A percentile compares a stretch with the other conserved stretches of the same genome.
phyloP scores from a whole-genome alignment of 257 asterid species.

The Solanum habrochaites region DNA sequence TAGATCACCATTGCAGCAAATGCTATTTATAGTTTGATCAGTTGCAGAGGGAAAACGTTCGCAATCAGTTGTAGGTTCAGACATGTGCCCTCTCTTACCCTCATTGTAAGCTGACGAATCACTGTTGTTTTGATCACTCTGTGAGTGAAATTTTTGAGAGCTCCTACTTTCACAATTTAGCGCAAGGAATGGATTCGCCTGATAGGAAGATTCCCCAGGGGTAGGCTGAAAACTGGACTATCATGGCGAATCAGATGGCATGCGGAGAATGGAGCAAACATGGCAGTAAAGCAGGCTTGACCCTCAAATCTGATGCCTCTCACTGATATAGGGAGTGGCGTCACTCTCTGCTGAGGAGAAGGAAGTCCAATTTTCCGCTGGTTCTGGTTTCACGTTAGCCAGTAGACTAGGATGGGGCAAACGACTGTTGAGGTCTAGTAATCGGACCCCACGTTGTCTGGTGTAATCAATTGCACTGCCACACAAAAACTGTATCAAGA shows the following conservation, averaged over 20 bases:
- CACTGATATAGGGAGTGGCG: constrained; percentile 45
- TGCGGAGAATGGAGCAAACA: constrained; percentile 22
- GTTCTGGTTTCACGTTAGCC: constrained; percentile 37
- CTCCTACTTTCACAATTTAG: constrained; percentile 18
- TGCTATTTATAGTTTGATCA: constrained; percentile 50
- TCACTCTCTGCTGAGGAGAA: constrained; percentile 23
- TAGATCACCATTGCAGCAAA: constrained; percentile 33
- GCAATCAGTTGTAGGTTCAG: constrained; percentile 30
- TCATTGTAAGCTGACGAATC: constrained; percentile 31
- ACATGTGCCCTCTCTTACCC: constrained; percentile 15
- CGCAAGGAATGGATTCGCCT: constrained; percentile 13
- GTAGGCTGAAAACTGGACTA: constrained; percentile 31
- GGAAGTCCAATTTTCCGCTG: constrained; percentile 15
- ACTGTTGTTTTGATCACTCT: constrained; percentile 25
- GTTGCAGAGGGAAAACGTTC: constrained; percentile 39
- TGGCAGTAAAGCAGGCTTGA: constrained; percentile 19
- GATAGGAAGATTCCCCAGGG: constrained; percentile 28
- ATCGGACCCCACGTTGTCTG: constrained; percentile 29
- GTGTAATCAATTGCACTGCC: constrained; percentile 29
- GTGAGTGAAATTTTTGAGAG: constrained; percentile 23
- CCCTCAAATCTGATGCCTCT: constrained; percentile 38
- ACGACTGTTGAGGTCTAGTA: constrained; percentile 21
- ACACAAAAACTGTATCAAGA: constrained; percentile 26
- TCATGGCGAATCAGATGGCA: constrained; percentile 29
- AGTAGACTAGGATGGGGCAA: constrained; percentile 7